These are phyloP conservation scores for Pyrus betulifolia DNA, from an alignment of 306 rosid genomes.

Conservation along the genomic window DNA sequence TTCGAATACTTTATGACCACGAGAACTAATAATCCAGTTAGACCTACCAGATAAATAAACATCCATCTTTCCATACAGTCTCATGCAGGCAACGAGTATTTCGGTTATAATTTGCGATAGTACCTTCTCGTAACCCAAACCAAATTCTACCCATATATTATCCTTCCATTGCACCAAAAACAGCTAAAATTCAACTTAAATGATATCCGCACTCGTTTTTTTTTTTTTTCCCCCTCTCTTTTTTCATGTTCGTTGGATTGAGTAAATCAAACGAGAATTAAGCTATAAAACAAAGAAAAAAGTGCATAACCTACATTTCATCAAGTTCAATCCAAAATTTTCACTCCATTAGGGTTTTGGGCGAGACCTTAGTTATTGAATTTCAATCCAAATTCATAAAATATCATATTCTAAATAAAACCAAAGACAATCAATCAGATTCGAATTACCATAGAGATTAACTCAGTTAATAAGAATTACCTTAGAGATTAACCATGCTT, in stretches of 20 bases:
- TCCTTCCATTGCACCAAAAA: background rate
- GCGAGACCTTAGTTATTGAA: background rate
- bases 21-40: too few relatives aligned
- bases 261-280: background rate
- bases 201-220: background rate
- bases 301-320: background rate
- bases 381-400: background rate
- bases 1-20: too few relatives aligned
- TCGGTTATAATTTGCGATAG: background rate
- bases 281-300: background rate
- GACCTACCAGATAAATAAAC: background rate
- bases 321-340: background rate
- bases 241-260: background rate
- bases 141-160: background rate
- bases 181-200: background rate
- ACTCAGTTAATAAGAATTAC: slow-evolving; percentile 10
- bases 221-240: background rate
- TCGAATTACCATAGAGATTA: background rate
- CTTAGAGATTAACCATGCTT: slow-evolving; percentile 88
- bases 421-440: background rate
- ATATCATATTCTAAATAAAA: background rate
- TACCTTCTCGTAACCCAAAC: background rate
- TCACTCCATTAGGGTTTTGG: background rate
- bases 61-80: background rate
- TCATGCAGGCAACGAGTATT: background rate